Evolutionary conservation across 768 basidiomycete species (phyloP).

Genomic region (Hericium rajendrae): DNA sequence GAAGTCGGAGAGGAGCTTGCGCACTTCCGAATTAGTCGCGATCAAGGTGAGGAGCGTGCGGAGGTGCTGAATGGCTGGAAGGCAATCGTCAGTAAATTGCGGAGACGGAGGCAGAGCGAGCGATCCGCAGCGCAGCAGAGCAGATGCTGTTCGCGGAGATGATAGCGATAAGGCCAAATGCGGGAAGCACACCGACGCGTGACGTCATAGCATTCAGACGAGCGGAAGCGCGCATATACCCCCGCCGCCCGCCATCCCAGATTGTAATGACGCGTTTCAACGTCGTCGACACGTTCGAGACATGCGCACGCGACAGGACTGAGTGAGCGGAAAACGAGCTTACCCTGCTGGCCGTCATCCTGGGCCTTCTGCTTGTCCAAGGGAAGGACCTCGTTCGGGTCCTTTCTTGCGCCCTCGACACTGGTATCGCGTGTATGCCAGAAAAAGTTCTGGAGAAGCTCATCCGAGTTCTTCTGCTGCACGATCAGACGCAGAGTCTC

Average conservation of each 20-base stretch:
- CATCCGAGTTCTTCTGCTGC: conserved; percentile 79
- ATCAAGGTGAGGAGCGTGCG: conserved; percentile 82
- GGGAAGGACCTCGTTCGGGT: conserved; percentile 31
- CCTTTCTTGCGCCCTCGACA: conserved; percentile 32
- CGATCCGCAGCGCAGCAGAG: background rate
- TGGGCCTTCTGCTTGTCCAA: conserved; percentile 45
- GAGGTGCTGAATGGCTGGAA: conserved; percentile 67
- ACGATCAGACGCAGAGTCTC: conserved; percentile 65
- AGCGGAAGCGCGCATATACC: background rate
- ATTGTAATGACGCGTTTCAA: background rate
- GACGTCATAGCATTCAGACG: background rate
- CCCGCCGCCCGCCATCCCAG: background rate
- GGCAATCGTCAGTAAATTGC: background rate
- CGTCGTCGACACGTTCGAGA: background rate
- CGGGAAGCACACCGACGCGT: background rate
- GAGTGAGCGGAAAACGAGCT: conserved; percentile 7
- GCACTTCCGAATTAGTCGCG: conserved; percentile 87
- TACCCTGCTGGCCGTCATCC: conserved; percentile 57
- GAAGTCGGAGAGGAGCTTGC: conserved; percentile 79
- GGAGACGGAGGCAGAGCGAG: background rate
- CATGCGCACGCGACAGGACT: background rate
- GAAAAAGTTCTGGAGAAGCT: conserved; percentile 86
- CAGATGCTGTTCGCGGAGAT: no score
- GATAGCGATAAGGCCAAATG: no score
- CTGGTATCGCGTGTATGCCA: conserved; percentile 64